Conservation (phyloP, 2,329 filamentous ascomycete species). For the Fusarium ambrosium region DNA sequence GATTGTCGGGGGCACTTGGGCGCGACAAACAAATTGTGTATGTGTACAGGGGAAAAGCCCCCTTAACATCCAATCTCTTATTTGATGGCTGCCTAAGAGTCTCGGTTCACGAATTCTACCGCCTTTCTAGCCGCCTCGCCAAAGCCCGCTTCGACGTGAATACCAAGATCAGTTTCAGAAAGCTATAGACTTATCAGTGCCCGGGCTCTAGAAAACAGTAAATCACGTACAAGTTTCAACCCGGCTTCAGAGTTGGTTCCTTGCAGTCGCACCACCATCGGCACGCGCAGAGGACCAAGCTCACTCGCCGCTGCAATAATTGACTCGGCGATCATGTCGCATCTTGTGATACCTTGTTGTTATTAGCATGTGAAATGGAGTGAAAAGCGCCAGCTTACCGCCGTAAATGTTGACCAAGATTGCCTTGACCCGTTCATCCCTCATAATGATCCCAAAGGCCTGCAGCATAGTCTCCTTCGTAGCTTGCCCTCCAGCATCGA, state of each 20-base stretch:
- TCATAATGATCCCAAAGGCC: conserved; percentile 80
- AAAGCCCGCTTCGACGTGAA: conserved; percentile 57
- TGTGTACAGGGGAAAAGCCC: too few species aligned
- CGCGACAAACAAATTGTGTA: too few species aligned
- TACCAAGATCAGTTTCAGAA: conserved; percentile 51
- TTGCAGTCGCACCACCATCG: conserved; percentile 62
- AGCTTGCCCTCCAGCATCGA: conserved; percentile 91
- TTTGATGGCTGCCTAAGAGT: not conserved
- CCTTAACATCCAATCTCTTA: too few species aligned
- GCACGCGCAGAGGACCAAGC: conserved; percentile 55
- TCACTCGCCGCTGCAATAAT: conserved; percentile 58
- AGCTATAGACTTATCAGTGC: conserved; percentile 44
- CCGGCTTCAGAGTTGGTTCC: conserved; percentile 61
- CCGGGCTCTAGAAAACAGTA: too few species aligned
- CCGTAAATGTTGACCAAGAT: conserved; percentile 71
- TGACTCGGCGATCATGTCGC: conserved; percentile 66
- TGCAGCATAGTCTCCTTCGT: conserved; percentile 84
- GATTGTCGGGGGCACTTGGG: too few species aligned
- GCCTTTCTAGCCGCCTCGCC: conserved; percentile 52
- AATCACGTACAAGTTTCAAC: conserved; percentile 52
- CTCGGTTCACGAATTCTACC: conserved; percentile 36
- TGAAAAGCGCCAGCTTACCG: conserved; percentile 41
- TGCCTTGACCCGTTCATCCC: conserved; percentile 78
- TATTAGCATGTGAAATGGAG: too few species aligned
- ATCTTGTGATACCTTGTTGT: conserved; percentile 57